phyloP scores from a whole-genome alignment of 768 basidiomycete genomes.

The Psilocybe cubensis region DNA sequence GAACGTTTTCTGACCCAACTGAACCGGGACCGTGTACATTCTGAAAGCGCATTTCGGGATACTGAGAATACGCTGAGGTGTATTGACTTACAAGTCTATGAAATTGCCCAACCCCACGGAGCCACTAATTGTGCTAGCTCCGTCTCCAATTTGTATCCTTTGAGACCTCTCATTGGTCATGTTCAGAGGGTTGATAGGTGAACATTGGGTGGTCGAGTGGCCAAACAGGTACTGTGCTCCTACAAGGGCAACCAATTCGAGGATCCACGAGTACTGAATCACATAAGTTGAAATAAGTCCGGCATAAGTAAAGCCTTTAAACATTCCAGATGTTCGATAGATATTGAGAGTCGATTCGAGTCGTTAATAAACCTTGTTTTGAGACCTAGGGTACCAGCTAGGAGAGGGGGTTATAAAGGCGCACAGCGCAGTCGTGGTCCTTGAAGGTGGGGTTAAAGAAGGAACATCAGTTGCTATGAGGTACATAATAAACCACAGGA shows the following conservation, averaged over 20 bases:
- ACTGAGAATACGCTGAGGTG: not conserved
- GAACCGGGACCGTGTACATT: slow-evolving; percentile 40
- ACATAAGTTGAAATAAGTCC: not conserved
- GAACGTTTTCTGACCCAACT: slow-evolving; percentile 30
- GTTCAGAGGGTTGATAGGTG: not conserved
- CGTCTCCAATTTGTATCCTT: slow-evolving; percentile 16
- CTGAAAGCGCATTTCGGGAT: slow-evolving; percentile 15
- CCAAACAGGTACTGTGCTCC: slow-evolving; percentile 17
- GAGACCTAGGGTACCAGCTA: slow-evolving; percentile 6
- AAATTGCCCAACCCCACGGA: slow-evolving; percentile 39
- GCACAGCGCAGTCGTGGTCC: not conserved
- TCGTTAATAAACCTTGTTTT: not conserved
- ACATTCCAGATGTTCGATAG: slow-evolving; percentile 1
- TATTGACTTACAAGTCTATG: slow-evolving; percentile 35
- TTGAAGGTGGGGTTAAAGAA: not conserved
- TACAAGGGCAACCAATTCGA: slow-evolving; percentile 11
- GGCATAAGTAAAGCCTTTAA: slow-evolving; percentile 2
- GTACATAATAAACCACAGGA: not conserved
- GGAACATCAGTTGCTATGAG: slow-evolving; percentile 1
- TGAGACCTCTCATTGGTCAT: not conserved
- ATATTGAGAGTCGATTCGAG: not conserved
- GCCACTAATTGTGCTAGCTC: slow-evolving; percentile 29
- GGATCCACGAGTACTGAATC: not conserved
- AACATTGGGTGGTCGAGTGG: not conserved
- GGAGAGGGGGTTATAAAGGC: not conserved